phyloP scores from a whole-genome alignment of 2,329 filamentous ascomycete genomes.

The Diaporthe sp. region DNA sequence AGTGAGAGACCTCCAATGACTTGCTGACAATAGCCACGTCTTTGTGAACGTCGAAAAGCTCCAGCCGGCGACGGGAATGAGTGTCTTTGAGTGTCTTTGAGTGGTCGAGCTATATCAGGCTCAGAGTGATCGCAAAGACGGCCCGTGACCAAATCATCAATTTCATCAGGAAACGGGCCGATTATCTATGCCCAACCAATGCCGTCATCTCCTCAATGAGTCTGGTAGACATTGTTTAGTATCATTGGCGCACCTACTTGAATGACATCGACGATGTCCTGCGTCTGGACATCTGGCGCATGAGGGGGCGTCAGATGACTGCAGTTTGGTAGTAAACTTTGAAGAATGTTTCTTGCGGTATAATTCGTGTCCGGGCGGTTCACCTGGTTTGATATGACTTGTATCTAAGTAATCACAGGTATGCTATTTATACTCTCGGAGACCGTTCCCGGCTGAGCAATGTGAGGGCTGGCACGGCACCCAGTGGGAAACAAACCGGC shows the following conservation, averaged over 20 bases:
- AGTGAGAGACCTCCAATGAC: background rate
- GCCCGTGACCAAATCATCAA: background rate
- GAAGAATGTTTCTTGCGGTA: background rate
- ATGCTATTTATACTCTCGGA: background rate
- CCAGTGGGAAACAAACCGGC: background rate
- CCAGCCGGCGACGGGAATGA: too few relatives aligned
- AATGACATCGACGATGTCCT: background rate
- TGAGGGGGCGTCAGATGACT: background rate
- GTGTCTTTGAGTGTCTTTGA: too few relatives aligned
- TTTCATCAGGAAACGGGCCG: background rate
- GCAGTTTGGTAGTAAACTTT: too few relatives aligned
- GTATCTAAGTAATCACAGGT: background rate
- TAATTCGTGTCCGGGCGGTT: background rate
- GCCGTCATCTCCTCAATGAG: background rate
- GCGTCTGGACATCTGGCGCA: background rate
- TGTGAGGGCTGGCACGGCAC: background rate
- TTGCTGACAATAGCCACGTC: background rate
- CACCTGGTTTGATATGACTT: background rate
- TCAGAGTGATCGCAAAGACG: background rate
- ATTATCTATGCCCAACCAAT: background rate
- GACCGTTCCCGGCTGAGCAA: constrained; percentile 1
- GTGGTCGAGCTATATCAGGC: too few relatives aligned
- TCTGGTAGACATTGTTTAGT: background rate
- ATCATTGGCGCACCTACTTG: background rate
- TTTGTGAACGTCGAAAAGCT: background rate